Percentiles rank a stretch among this genome's conserved stretches.
These are phyloP conservation scores for Arabidopsis suecica DNA, from an alignment of 345 rosid species.

Conservation along the genomic window DNA sequence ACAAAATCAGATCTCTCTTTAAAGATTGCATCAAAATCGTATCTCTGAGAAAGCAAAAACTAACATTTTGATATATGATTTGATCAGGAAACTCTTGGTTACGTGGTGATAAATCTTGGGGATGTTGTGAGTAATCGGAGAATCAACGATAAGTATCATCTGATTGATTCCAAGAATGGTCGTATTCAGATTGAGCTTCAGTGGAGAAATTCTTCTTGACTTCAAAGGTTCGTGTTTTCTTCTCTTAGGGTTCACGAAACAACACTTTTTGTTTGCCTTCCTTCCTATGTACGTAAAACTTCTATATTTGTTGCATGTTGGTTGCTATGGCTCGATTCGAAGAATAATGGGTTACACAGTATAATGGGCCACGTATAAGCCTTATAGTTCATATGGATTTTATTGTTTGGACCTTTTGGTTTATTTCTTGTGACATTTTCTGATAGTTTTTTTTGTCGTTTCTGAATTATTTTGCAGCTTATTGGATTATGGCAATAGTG, in stretches of 20 bases:
- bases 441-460: neutral
- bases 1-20: too few relatives aligned
- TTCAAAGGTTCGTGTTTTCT: slow-evolving; percentile 10
- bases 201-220: slow-evolving; percentile 75
- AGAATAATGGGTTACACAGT: neutral
- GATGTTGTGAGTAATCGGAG: slow-evolving; percentile 82
- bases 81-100: slow-evolving; percentile 76
- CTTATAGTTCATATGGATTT: slow-evolving; percentile 2
- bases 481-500: neutral
- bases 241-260: neutral
- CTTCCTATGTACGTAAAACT: neutral
- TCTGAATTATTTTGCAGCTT: neutral
- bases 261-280: slow-evolving; percentile 7
- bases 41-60: neutral
- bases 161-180: slow-evolving; percentile 91
- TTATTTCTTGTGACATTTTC: neutral
- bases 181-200: slow-evolving; percentile 80
- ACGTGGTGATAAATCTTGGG: slow-evolving; percentile 60
- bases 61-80: slow-evolving; percentile 11
- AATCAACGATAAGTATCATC: slow-evolving; percentile 82
- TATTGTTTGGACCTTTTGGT: too few relatives aligned
- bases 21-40: neutral
- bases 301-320: neutral
- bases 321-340: neutral
- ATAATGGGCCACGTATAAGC: neutral